Evolutionary conservation across 768 basidiomycete species (phyloP), one percentile per base, ranked within the genome.

Genomic region (Hericium erinaceus): DNA sequence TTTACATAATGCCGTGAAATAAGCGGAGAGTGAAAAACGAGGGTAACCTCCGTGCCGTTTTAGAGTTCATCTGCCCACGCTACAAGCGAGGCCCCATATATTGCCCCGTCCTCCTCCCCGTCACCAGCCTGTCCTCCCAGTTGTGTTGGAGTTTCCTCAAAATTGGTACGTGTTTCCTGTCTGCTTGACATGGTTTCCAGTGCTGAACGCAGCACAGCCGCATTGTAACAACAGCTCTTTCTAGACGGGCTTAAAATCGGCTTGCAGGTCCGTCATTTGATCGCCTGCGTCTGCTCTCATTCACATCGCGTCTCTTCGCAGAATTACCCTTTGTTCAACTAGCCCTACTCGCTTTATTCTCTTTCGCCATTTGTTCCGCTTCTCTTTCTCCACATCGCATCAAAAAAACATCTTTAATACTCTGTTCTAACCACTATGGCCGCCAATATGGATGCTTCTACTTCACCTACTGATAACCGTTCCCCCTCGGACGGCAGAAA

Each of bases 151-250:
- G 52, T 56, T 60, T 54, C 38, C 44, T 18, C 55, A 61, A 50
- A 52, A 57, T 39, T 39, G 50, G 62, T 63, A 44, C 48, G 62
- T 39, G 15, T 52, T 48, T 37, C 24, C 53, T 39, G 24, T 52
- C 39, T 15, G 39, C 49, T 15, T 53, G 40, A 39, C 39, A 52
- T 56, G 26, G 44, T 60, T 60, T 53, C 20, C 39, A 26, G 37
- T 55, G 39, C 53, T 58, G 16, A 58, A 20, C 54, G 15, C 37
- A 37, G 37, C 54, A 40, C 71, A 75, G 77, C 80, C 79, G 72
- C 75, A 77, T 81, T 91, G 88, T 91, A 91, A 68, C 84, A 89
- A 77, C 87, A 89, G 74, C 82, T 79, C 80, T 77, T 79, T 77
- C 66, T 83, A 84, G 83, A 85, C 82, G 77, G 82, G 81, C 82